phyloP scores from a whole-genome alignment of 768 basidiomycete genomes.

The Lentinula detonsa region DNA sequence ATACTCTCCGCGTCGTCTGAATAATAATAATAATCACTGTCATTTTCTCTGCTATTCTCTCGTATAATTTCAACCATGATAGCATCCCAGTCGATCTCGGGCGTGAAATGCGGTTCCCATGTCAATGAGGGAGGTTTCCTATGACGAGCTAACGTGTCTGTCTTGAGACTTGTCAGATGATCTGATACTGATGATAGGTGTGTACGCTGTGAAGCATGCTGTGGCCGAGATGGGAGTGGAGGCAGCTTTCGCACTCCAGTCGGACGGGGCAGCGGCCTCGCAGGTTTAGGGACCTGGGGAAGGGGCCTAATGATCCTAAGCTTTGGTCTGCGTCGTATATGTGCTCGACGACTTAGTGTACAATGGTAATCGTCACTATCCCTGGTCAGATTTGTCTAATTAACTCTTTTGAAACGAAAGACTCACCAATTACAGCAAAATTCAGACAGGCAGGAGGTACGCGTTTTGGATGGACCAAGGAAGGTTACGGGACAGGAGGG shows the following conservation, averaged over 20 bases:
- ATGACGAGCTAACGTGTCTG: neutral
- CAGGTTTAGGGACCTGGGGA: slow-evolving; percentile 6
- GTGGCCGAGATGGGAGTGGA: neutral
- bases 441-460: neutral
- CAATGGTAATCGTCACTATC: slow-evolving; percentile 3
- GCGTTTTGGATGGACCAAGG: neutral
- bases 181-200: neutral
- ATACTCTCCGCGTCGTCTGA: slow-evolving; percentile 3
- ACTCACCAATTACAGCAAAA: neutral
- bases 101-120: slow-evolving; percentile 5
- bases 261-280: neutral
- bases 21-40: neutral
- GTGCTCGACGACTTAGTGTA: slow-evolving; percentile 8
- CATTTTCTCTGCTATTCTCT: neutral
- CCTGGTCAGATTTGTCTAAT: neutral
- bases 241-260: slow-evolving; percentile 8
- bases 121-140: neutral
- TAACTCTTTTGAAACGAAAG: neutral
- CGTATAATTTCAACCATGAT: slow-evolving; percentile 11
- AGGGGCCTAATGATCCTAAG: slow-evolving; percentile 5
- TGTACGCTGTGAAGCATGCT: neutral
- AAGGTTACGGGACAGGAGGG: neutral
- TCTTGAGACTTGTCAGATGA: neutral
- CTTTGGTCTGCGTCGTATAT: slow-evolving; percentile 7
- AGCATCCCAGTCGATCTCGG: slow-evolving; percentile 13